These are phyloP conservation scores for Wickerhamomyces mucosus DNA, from an alignment of 805 yeast genomes.

Conservation along the genomic window DNA sequence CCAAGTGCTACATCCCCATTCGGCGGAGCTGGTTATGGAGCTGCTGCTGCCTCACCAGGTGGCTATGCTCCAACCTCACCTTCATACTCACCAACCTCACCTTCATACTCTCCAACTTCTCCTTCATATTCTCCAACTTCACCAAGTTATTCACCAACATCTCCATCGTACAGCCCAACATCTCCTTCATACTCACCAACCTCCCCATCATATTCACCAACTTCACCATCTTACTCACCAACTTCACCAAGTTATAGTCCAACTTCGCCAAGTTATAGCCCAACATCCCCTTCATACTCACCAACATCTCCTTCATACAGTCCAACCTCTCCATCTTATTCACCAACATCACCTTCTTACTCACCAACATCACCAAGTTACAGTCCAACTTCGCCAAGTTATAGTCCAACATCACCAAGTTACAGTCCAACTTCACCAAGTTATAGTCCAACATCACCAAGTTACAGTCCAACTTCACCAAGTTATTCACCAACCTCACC, in stretches of 20 bases:
- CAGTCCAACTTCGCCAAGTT: constrained; percentile 36
- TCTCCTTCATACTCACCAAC: constrained; percentile 72
- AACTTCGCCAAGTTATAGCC: constrained; percentile 46
- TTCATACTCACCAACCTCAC: constrained; percentile 63
- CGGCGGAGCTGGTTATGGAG: constrained; percentile 34
- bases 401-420: constrained; percentile 34
- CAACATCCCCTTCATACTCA: constrained; percentile 38
- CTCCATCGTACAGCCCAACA: constrained; percentile 63
- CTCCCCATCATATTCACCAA: constrained; percentile 53
- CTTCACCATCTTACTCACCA: constrained; percentile 48
- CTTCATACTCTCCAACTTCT: constrained; percentile 60
- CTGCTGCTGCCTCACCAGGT: constrained; percentile 47
- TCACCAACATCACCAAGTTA: constrained; percentile 34
- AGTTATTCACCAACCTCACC: constrained; percentile 31
- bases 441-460: constrained; percentile 12
- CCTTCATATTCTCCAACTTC: constrained; percentile 70
- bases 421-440: constrained; percentile 23
- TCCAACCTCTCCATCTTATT: constrained; percentile 47
- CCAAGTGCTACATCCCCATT: constrained; percentile 48
- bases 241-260: constrained; percentile 51
- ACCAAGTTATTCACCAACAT: constrained; percentile 67
- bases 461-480: constrained; percentile 11
- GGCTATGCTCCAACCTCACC: constrained; percentile 80
- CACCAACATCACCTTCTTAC: constrained; percentile 35
- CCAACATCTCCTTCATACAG: constrained; percentile 62